phyloP scores from a whole-genome alignment of 1,284 basidiomycete species.

The Cutaneotrichosporon sp. region DNA sequence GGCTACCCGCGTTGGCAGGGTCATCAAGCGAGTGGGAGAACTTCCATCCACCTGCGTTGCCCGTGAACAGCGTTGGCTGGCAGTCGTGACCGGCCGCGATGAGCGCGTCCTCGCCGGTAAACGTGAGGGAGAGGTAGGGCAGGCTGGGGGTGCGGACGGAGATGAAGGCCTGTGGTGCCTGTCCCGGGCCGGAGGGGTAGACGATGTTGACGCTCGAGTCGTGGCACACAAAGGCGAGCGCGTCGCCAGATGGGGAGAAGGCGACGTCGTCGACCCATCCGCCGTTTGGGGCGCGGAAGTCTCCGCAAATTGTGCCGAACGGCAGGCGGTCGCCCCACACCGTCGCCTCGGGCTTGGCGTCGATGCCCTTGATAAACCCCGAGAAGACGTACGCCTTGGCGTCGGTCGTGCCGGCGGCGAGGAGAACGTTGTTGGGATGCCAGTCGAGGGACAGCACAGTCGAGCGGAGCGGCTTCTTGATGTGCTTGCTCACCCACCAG shows the following conservation, averaged over 20 bases:
- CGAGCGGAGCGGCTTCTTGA: constrained; percentile 93
- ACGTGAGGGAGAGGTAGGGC: constrained; percentile 75
- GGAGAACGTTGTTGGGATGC: constrained; percentile 95
- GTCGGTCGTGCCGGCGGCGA: constrained; percentile 91
- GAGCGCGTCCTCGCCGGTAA: constrained; percentile 72
- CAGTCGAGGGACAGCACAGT: constrained; percentile 93
- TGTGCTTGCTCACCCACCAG: constrained; percentile 97
- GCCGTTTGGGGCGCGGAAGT: constrained; percentile 78
- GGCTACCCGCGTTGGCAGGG: constrained; percentile 38
- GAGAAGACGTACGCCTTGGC: constrained; percentile 97
- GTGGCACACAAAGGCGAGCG: constrained; percentile 86
- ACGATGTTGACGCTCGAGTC: constrained; percentile 86
- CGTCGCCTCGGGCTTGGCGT: constrained; percentile 81
- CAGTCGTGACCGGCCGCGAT: constrained; percentile 97
- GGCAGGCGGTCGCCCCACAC: constrained; percentile 98
- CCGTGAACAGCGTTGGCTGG: constrained; percentile 82
- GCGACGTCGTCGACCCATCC: constrained; percentile 97
- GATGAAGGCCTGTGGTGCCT: constrained; percentile 55
- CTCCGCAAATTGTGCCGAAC: constrained; percentile 95
- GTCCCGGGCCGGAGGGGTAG: constrained; percentile 66
- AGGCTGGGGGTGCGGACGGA: constrained; percentile 70
- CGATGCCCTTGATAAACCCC: constrained; percentile 98
- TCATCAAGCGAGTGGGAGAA: constrained; percentile 79
- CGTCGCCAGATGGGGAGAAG: constrained; percentile 92
- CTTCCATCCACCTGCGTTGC: constrained; percentile 67